These are phyloP conservation scores for Coemansia sp. DNA, from an alignment of 192 early-diverging fungal species.

Conservation along the genomic window DNA sequence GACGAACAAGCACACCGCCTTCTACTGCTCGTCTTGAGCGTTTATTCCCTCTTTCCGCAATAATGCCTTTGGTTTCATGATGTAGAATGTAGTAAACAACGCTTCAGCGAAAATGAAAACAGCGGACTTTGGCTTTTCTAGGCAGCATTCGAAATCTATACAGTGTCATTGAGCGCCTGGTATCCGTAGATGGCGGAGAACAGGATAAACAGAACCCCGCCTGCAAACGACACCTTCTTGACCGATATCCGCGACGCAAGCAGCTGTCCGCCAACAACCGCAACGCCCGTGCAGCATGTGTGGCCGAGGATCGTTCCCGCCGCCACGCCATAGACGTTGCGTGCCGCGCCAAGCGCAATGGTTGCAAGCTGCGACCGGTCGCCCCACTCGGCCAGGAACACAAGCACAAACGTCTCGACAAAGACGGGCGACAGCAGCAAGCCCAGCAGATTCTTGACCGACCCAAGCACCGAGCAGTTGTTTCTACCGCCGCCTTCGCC, in stretches of 20 bases:
- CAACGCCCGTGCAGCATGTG: constrained; percentile 86
- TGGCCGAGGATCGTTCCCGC: constrained; percentile 90
- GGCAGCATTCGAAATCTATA: not conserved
- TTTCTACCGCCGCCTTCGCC: constrained; percentile 29
- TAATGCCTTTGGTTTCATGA: not conserved
- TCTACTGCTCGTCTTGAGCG: constrained; percentile 31
- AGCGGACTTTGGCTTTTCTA: not conserved
- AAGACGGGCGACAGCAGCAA: constrained; percentile 88
- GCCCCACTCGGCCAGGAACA: constrained; percentile 98
- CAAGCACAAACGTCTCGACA: constrained; percentile 94
- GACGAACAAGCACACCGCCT: constrained; percentile 44
- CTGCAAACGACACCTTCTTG: constrained; percentile 81
- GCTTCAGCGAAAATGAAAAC: not conserved
- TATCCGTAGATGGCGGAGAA: constrained; percentile 80
- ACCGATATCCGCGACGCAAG: constrained; percentile 85
- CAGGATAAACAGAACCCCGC: constrained; percentile 85
- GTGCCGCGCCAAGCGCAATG: constrained; percentile 93
- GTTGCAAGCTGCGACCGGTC: constrained; percentile 97
- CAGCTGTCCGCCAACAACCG: constrained; percentile 93
- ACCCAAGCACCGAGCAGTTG: constrained; percentile 43
- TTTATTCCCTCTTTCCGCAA: not conserved
- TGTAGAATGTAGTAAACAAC: not conserved
- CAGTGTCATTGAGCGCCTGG: constrained; percentile 38
- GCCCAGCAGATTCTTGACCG: constrained; percentile 72
- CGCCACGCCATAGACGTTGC: constrained; percentile 89